Evolutionary conservation across 139 green algal genomes (phyloP).

Genomic region (Trebouxia sp.): DNA sequence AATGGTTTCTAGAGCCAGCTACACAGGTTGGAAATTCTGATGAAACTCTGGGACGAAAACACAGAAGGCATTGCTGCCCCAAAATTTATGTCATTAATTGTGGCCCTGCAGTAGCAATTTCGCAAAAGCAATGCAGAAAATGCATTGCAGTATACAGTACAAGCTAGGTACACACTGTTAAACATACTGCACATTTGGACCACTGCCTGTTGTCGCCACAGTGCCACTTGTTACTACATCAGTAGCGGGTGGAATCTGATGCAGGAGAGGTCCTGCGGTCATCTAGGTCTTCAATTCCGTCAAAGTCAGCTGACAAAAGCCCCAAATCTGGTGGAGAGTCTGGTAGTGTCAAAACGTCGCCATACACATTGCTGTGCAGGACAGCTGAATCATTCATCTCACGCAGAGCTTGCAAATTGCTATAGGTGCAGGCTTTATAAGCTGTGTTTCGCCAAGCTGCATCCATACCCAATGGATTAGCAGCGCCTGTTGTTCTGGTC

Average conservation of each 20-base stretch:
- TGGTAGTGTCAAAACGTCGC: background rate
- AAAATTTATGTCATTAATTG: constrained; percentile 4
- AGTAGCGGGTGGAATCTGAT: constrained; percentile 2
- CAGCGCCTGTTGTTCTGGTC: background rate
- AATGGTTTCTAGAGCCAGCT: too few relatives aligned
- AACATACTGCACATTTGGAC: constrained; percentile 14
- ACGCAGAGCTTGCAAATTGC: constrained; percentile 34
- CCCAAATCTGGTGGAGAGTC: constrained; percentile 10
- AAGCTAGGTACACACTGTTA: background rate
- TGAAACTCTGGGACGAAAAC: too few relatives aligned
- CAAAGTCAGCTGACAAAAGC: constrained; percentile 22
- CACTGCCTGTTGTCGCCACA: background rate
- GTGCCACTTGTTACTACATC: background rate
- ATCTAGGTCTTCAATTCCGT: background rate
- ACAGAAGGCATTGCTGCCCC: background rate
- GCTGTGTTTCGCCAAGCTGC: constrained; percentile 6
- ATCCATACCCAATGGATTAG: background rate
- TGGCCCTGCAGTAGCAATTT: background rate
- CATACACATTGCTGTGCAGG: constrained; percentile 19
- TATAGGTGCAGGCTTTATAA: constrained; percentile 26
- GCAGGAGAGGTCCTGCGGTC: constrained; percentile 6
- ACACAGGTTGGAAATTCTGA: too few relatives aligned
- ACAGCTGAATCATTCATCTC: constrained; percentile 23
- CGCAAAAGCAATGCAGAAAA: constrained; percentile 18
- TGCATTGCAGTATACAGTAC: constrained; percentile 12